Conservation (phyloP, 1,284 basidiomycete species). For the Ceratobasidium theobromae region DNA sequence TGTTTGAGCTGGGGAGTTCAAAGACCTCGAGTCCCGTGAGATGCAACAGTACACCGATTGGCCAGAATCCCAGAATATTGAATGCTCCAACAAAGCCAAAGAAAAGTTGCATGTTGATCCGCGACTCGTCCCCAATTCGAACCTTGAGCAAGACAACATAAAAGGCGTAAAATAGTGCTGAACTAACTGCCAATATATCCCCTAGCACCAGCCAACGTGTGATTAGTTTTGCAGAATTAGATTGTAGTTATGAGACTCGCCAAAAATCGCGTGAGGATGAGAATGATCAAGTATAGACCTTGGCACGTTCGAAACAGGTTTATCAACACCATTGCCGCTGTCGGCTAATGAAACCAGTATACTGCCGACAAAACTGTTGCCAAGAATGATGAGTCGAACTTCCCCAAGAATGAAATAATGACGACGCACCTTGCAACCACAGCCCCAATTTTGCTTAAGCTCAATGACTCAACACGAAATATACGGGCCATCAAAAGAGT, state of each 20-base stretch:
- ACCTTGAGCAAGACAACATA: slow-evolving; percentile 94
- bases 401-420: background rate
- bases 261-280: slow-evolving; percentile 36
- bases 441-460: slow-evolving; percentile 73
- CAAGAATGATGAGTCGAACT: background rate
- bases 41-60: slow-evolving; percentile 81
- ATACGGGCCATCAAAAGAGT: slow-evolving; percentile 85
- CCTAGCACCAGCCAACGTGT: slow-evolving; percentile 53
- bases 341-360: slow-evolving; percentile 84
- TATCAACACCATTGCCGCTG: slow-evolving; percentile 44
- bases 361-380: slow-evolving; percentile 81
- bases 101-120: slow-evolving; percentile 90
- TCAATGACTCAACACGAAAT: slow-evolving; percentile 80
- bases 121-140: slow-evolving; percentile 76
- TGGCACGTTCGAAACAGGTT: slow-evolving; percentile 35
- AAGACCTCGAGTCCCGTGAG: slow-evolving; percentile 73
- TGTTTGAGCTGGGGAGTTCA: slow-evolving; percentile 64
- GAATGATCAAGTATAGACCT: slow-evolving; percentile 15
- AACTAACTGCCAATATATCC: slow-evolving; percentile 77
- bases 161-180: slow-evolving; percentile 84
- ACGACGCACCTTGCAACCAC: slow-evolving; percentile 73
- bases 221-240: slow-evolving; percentile 17
- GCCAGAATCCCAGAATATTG: slow-evolving; percentile 82
- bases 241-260: slow-evolving; percentile 16
- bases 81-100: slow-evolving; percentile 93